phyloP scores from a whole-genome alignment of 2,329 filamentous ascomycete genomes.

The Thelonectria discophora region DNA sequence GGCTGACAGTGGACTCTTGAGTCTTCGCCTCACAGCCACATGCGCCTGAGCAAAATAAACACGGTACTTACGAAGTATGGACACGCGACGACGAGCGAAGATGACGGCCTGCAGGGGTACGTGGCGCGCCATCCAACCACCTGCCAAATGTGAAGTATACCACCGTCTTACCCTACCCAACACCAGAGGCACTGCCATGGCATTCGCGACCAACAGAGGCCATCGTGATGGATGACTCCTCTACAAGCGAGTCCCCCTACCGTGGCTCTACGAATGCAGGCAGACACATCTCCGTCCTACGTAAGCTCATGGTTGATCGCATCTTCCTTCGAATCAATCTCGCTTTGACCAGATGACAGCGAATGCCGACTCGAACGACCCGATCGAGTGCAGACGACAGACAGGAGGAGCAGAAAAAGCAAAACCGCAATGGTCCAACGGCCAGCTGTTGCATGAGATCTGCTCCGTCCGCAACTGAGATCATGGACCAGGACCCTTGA shows the following conservation, averaged over 20 bases:
- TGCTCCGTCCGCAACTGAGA: conserved; percentile 15
- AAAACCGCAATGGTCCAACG: conserved; percentile 2
- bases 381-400: conserved; percentile 10
- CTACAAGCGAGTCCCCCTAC: conserved; percentile 14
- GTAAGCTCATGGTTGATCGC: conserved; percentile 4
- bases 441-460: conserved; percentile 19
- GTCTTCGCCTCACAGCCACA: conserved; percentile 13
- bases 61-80: conserved; percentile 14
- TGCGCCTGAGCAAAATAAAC: conserved; percentile 7
- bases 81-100: conserved; percentile 16
- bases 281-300: neutral
- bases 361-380: conserved; percentile 16
- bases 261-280: neutral
- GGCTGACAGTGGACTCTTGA: conserved; percentile 1
- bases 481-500: conserved; percentile 11
- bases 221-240: conserved; percentile 31
- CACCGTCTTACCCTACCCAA: conserved; percentile 14
- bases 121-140: conserved; percentile 26
- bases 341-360: conserved; percentile 5
- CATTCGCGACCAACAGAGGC: conserved; percentile 14
- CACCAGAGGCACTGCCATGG: neutral
- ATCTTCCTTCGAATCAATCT: conserved; percentile 2
- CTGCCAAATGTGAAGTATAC: conserved; percentile 26
- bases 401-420: conserved; percentile 4
- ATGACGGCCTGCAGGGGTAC: conserved; percentile 24